Percentiles rank a stretch among this genome's conserved stretches.
Conservation (phyloP, 129 eudicot genomes). For the Flaveria brownii region DNA sequence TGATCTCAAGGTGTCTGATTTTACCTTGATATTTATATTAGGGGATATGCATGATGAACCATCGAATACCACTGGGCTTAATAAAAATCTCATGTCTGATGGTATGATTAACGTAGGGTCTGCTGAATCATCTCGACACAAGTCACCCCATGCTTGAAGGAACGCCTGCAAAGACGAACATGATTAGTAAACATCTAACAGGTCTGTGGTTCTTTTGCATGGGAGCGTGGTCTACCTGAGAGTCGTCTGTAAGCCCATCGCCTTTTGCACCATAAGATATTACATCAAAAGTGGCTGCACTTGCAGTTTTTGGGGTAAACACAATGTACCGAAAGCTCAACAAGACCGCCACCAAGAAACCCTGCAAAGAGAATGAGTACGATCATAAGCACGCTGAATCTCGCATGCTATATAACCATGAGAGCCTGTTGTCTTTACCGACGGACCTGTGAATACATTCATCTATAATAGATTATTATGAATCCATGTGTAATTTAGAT, state of each 20-base stretch:
- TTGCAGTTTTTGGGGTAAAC: conserved; percentile 14
- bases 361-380: conserved; percentile 14
- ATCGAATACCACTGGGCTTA: conserved; percentile 40
- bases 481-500: neutral
- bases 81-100: conserved; percentile 27
- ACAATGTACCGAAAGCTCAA: conserved; percentile 16
- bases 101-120: conserved; percentile 33
- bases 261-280: conserved; percentile 49
- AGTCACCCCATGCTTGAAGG: conserved; percentile 41
- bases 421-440: neutral
- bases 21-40: conserved; percentile 35
- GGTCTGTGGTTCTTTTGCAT: neutral
- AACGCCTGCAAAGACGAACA: conserved; percentile 39
- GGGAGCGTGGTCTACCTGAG: conserved; percentile 31
- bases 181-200: neutral
- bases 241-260: conserved; percentile 47
- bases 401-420: neutral
- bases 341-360: conserved; percentile 24
- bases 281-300: conserved; percentile 33
- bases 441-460: too few species aligned
- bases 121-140: conserved; percentile 31
- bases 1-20: neutral
- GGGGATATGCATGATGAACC: conserved; percentile 47
- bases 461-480: too few species aligned
- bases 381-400: neutral